Evolutionary conservation across 2,329 filamentous ascomycete genomes (phyloP), one percentile per base, ranked within the genome.

Genomic region (Sarocladiaceae sp.): DNA sequence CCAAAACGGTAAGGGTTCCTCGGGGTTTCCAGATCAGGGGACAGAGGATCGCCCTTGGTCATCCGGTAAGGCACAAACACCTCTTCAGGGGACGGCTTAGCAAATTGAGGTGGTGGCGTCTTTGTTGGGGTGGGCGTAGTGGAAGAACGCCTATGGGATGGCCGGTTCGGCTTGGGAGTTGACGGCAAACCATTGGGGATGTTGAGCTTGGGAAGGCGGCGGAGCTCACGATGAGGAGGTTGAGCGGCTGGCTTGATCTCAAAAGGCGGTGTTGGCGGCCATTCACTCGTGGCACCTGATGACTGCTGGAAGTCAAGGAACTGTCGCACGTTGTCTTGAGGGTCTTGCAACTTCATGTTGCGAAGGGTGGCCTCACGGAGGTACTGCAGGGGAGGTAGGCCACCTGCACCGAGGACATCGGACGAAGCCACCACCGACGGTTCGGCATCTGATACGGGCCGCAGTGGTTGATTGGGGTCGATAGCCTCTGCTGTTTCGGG

Each of bases 401-500:
- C 65, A 27, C 77, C 77, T 5, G 86, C 83, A 2, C 89, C 90
- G 50, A 97, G 75, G 10, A 94, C 76, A 63, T 96, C 91, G 1
- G 90, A 96, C 1, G 91, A 96, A 20, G 90, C 91, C 43, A 95
- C 83, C 9, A 95, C 74, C 2, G 90, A 96, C 9, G 85, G 86
- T 3, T 84, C 78, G 16, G 78, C 78, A 53, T 93, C 84, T 5
- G 88, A 91, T 20, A 81, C 70, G 10, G 87, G 85, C 33, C 84
- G 80, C 51, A 76, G 63, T 4, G 68, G 62, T 47, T 79, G 65
- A 46, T 71, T 79, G 64, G 48, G 73, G 51, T 80, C 76, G 50
- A 79, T 61, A 18, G 76, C 73, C 43, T 65, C 58, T 45, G 78
- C 77, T 3, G 83, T 88, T 47, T 74, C 67, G 7, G 87, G 77